Conservation (phyloP, 768 basidiomycete genomes). For the Tricholoma sp. region DNA sequence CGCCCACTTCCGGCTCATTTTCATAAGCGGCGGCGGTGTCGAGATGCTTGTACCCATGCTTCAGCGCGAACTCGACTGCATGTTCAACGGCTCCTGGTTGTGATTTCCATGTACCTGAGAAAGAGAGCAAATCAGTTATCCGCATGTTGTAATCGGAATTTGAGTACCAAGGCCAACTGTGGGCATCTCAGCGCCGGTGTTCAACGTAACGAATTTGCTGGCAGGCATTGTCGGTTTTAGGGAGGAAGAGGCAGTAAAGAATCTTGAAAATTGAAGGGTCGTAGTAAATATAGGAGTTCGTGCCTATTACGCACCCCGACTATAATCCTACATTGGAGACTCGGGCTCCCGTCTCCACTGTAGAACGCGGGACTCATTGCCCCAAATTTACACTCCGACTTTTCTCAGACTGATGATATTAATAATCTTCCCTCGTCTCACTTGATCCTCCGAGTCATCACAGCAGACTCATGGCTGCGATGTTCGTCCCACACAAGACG, state of each 20-base stretch:
- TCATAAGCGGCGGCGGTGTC: conserved; percentile 66
- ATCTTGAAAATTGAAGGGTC: not conserved
- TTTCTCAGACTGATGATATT: not conserved
- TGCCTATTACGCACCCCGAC: too few relatives aligned
- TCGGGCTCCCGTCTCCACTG: too few relatives aligned
- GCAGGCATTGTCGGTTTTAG: conserved; percentile 40
- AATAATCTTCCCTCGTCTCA: not conserved
- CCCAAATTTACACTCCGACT: too few relatives aligned
- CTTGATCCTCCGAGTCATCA: not conserved
- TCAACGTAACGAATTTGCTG: conserved; percentile 50
- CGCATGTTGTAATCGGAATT: not conserved
- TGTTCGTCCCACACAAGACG: conserved; percentile 30
- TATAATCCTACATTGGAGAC: too few relatives aligned
- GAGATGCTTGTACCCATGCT: conserved; percentile 67
- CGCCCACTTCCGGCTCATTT: conserved; percentile 79
- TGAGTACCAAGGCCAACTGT: conserved; percentile 58
- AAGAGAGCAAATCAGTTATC: not conserved
- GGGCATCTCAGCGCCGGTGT: conserved; percentile 76
- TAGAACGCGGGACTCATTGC: too few relatives aligned
- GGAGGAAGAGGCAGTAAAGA: not conserved
- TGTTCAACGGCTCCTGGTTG: conserved; percentile 62
- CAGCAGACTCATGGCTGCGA: conserved; percentile 38
- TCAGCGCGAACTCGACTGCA: conserved; percentile 73
- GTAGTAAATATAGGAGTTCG: not conserved
- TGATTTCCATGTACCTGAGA: conserved; percentile 74